Conservation (phyloP, 768 basidiomycete genomes). For the Lenzites betulinus region DNA sequence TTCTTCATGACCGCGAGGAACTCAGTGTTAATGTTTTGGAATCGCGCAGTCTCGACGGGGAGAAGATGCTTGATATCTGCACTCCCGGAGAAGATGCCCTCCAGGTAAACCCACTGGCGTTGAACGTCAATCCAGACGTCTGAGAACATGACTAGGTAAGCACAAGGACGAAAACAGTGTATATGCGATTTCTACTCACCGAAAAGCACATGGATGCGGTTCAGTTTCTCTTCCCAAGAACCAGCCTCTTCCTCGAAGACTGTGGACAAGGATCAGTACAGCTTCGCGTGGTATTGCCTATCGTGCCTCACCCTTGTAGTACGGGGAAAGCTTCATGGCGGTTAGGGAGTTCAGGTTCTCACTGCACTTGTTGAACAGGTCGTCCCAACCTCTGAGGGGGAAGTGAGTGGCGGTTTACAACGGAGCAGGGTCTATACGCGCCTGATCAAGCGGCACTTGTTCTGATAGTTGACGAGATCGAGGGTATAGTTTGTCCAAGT, state of each 20-base stretch:
- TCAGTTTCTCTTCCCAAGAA: slow-evolving; percentile 96
- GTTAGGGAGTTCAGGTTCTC: slow-evolving; percentile 95
- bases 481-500: slow-evolving; percentile 95
- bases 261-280: slow-evolving; percentile 31
- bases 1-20: slow-evolving; percentile 99
- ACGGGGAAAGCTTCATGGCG: slow-evolving; percentile 98
- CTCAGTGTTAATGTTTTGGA: slow-evolving; percentile 98
- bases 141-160: slow-evolving; percentile 35
- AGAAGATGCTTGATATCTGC: slow-evolving; percentile 99
- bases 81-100: slow-evolving; percentile 99
- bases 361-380: slow-evolving; percentile 93
- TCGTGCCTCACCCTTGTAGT: slow-evolving; percentile 81
- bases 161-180: background rate
- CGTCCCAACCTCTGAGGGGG: slow-evolving; percentile 84
- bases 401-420: background rate
- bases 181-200: slow-evolving; percentile 47
- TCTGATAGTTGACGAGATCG: slow-evolving; percentile 97
- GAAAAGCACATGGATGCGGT: slow-evolving; percentile 94
- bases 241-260: slow-evolving; percentile 93
- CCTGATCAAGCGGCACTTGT: slow-evolving; percentile 95
- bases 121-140: slow-evolving; percentile 99
- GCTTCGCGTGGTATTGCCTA: slow-evolving; percentile 1
- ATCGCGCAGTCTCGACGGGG: slow-evolving; percentile 95
- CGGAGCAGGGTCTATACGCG: slow-evolving; percentile 31
- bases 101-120: slow-evolving; percentile 98